A percentile compares a stretch with the other conserved stretches of the same genome.
Conservation (phyloP, 495 filamentous ascomycete species). For the Monascus purpureus region DNA sequence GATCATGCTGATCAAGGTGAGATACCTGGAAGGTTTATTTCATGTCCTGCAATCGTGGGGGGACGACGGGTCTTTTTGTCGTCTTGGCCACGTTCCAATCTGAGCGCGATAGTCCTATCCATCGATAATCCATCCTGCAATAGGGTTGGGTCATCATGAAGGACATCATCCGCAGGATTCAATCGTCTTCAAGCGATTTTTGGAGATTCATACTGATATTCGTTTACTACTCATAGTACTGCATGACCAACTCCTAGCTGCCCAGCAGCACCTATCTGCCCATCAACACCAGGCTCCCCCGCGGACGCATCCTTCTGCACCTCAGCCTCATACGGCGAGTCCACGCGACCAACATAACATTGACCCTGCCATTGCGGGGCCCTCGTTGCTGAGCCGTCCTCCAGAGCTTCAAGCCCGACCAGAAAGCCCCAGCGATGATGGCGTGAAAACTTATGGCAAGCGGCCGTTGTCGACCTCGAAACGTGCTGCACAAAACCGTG, state of each 20-base stretch:
- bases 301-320: conserved; percentile 26
- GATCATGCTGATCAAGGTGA: conserved; percentile 41
- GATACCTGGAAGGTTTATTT: too few relatives aligned
- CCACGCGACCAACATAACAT: conserved; percentile 38
- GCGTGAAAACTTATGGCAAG: conserved; percentile 48
- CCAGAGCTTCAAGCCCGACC: conserved; percentile 25
- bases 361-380: conserved; percentile 38
- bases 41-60: too few relatives aligned
- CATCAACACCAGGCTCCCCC: conserved; percentile 25
- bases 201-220: too few relatives aligned
- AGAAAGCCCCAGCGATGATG: conserved; percentile 22
- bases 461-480: conserved; percentile 89
- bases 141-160: too few relatives aligned
- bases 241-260: conserved; percentile 40
- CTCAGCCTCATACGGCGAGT: conserved; percentile 27
- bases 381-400: conserved; percentile 22
- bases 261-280: conserved; percentile 28
- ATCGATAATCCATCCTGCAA: too few relatives aligned
- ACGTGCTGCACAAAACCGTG: conserved; percentile 90
- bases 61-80: too few relatives aligned
- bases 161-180: too few relatives aligned
- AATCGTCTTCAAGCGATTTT: too few relatives aligned
- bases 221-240: too few relatives aligned
- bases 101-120: not conserved
- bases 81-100: not conserved